Base-by-base conservation (phyloP, 306 rosid species). In the Pterocarpus santalinus region DNA sequence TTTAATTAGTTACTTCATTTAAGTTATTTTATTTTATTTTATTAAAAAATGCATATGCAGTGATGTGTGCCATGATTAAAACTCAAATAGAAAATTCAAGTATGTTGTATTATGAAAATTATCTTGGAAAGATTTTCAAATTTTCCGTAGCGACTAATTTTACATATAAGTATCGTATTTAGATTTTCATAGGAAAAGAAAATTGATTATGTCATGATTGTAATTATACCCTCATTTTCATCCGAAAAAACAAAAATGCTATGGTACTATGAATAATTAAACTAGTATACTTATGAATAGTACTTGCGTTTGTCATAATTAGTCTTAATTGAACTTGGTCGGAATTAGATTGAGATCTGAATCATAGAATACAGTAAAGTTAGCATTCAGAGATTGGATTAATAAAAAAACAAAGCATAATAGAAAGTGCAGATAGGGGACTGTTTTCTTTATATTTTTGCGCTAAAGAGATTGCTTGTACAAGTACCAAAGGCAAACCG, bases 401-500 rank as follows among this genome's bases (percentile, higher is more conserved):
- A 33, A 2, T 3, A 4, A 64, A 12, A 16, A 9, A 53, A n/a
- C n/a, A 22, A 65, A 15, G 13, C 66, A 77, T 34, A 2, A 66
- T 66, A 9, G 16, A 66, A 77, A 66, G 46, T 66, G 46, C 3
- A 55, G 15, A 1, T 34, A 14, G 36, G 36, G 33, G 34, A 11
- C 9, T 6, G 3, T 55, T 66, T 39, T 44, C 30, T 65, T 76
- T 77, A 35, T 28, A 7, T 55, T 65, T 77, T 22, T 77, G n/a
- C 41, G 35, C 7, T 36, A 55, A 67, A 78, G 75, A 56, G 34
- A 9, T 82, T 81, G 51, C 73, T 84, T 86, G 81, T 43, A 80
- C 85, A 88, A 85, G 81, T 72, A 81, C 73, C 83, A 84, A 83
- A 86, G 79, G 83, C 62, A 79, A 86, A 88, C 77, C 78, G 92